These are phyloP conservation scores for Daldinia loculata DNA, from an alignment of 495 filamentous ascomycete genomes.

Conservation along the genomic window DNA sequence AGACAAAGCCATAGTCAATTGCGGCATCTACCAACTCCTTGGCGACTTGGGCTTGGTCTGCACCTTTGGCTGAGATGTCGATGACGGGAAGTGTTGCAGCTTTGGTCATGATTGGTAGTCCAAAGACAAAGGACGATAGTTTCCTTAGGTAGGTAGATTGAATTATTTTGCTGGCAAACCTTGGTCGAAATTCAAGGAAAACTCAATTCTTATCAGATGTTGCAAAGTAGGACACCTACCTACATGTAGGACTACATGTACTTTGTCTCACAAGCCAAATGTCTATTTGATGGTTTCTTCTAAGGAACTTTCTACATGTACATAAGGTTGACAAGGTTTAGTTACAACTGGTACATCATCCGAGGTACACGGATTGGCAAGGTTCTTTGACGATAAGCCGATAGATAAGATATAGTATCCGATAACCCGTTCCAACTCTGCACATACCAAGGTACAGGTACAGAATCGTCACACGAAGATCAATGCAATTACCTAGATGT, in stretches of 20 bases:
- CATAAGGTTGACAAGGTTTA: too few relatives aligned
- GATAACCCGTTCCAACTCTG: neutral
- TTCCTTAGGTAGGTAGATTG: too few relatives aligned
- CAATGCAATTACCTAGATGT: neutral
- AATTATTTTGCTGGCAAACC: too few relatives aligned
- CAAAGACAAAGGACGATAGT: too few relatives aligned
- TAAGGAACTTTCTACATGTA: too few relatives aligned
- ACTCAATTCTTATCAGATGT: too few relatives aligned
- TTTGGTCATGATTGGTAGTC: slow-evolving; percentile 54
- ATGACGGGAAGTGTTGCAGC: slow-evolving; percentile 78
- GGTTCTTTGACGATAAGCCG: neutral
- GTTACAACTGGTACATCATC: too few relatives aligned
- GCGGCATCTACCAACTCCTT: slow-evolving; percentile 81
- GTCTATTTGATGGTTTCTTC: too few relatives aligned
- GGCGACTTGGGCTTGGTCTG: slow-evolving; percentile 66
- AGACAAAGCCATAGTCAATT: slow-evolving; percentile 84
- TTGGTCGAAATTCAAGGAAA: too few relatives aligned
- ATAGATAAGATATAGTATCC: neutral
- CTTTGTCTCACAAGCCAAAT: too few relatives aligned
- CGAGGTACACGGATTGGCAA: neutral
- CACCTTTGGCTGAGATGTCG: slow-evolving; percentile 69
- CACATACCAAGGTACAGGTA: neutral
- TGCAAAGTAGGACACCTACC: too few relatives aligned
- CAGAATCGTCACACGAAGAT: neutral
- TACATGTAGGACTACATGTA: too few relatives aligned